These are phyloP conservation scores for Euphorbia pulcherrima DNA, from an alignment of 345 rosid species.

Conservation along the genomic window DNA sequence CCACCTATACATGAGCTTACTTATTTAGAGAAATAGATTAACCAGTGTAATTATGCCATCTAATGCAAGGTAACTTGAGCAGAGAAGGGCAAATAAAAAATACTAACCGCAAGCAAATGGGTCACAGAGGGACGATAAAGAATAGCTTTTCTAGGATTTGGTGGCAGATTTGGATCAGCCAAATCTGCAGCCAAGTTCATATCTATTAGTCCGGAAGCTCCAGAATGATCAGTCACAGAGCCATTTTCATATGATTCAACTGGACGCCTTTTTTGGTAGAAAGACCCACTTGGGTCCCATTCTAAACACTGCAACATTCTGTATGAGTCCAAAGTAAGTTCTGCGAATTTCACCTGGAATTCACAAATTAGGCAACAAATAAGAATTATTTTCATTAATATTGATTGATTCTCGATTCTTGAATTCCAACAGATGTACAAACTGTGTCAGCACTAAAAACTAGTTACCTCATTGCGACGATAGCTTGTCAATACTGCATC, in stretches of 20 bases:
- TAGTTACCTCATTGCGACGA: constrained; percentile 72
- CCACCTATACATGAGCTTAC: constrained; percentile 5
- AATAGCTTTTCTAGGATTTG: constrained; percentile 85
- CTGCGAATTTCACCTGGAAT: constrained; percentile 87
- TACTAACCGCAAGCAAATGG: constrained; percentile 85
- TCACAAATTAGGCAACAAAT: constrained; percentile 14
- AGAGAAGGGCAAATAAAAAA: constrained; percentile 18
- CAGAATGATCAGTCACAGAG: constrained; percentile 58
- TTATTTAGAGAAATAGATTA: constrained; percentile 1
- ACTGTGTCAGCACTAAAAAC: not conserved
- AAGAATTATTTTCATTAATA: not conserved
- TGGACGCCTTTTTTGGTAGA: constrained; percentile 43
- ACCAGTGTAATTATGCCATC: constrained; percentile 5
- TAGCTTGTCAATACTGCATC: constrained; percentile 83
- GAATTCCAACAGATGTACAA: constrained; percentile 6
- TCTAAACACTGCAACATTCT: constrained; percentile 96
- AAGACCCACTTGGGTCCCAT: constrained; percentile 89
- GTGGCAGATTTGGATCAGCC: constrained; percentile 70
- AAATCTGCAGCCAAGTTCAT: constrained; percentile 63
- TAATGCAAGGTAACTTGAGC: not conserved
- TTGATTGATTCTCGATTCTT: not conserved
- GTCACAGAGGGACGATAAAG: constrained; percentile 86
- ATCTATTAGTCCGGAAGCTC: constrained; percentile 77
- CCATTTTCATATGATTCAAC: constrained; percentile 73
- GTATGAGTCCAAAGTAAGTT: constrained; percentile 78